A percentile compares a stretch with the other conserved stretches of the same genome.
Evolutionary conservation across 257 asterid genomes (phyloP).

Genomic region (Primulina eburnea): DNA sequence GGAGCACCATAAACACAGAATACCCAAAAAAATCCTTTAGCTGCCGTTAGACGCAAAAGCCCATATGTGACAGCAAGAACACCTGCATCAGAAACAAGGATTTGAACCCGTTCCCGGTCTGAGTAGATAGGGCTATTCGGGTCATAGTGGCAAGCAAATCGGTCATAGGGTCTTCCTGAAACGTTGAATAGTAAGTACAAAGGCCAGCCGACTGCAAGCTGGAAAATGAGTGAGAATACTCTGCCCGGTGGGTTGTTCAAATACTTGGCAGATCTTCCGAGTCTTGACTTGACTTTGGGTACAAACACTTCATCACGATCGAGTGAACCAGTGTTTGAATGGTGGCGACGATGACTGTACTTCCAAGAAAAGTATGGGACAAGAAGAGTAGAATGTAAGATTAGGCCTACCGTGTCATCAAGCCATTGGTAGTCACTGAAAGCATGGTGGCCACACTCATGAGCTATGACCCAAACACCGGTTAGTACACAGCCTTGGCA

Average conservation of each 20-base stretch:
- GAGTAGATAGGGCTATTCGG: constrained; percentile 46
- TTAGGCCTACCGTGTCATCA: not conserved
- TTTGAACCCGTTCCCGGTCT: constrained; percentile 41
- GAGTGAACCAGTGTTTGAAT: constrained; percentile 50
- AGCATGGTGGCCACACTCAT: constrained; percentile 2
- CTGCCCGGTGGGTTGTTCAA: constrained; percentile 39
- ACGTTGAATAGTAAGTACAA: constrained; percentile 43
- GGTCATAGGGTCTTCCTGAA: constrained; percentile 43
- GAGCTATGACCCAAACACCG: constrained; percentile 52
- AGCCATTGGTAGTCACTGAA: constrained; percentile 1
- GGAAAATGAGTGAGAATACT: constrained; percentile 30
- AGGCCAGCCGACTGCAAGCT: constrained; percentile 53
- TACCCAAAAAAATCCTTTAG: constrained; percentile 45
- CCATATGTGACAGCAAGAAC: constrained; percentile 27
- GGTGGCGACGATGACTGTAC: constrained; percentile 54
- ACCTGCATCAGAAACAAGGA: constrained; percentile 39
- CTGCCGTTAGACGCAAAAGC: constrained; percentile 33
- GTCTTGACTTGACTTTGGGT: constrained; percentile 34
- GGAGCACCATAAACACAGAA: constrained; percentile 37
- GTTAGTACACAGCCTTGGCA: constrained; percentile 52
- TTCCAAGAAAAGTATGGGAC: constrained; percentile 62
- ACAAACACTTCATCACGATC: constrained; percentile 55
- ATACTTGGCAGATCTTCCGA: constrained; percentile 26
- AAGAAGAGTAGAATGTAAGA: constrained; percentile 36
- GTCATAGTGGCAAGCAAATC: constrained; percentile 45